Percentiles rank a stretch among this genome's conserved stretches.
Conservation (phyloP, 768 basidiomycete species). For the Termitomyces sp. region DNA sequence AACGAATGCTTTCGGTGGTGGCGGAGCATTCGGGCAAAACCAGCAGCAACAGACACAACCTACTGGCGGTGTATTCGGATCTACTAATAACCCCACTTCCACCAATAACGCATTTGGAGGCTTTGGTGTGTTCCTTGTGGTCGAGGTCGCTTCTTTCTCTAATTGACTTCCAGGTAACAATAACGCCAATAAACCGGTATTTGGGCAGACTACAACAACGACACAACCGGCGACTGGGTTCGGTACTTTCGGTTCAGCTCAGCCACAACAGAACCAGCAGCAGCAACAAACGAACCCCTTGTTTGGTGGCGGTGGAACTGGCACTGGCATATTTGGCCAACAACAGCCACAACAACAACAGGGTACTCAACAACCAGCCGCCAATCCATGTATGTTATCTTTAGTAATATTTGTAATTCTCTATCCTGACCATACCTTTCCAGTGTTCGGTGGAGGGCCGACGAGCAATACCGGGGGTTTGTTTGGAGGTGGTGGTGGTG, state of each 20-base stretch:
- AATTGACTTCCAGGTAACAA: conserved; percentile 1
- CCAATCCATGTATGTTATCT: conserved; percentile 32
- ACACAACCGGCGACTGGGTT: conserved; percentile 41
- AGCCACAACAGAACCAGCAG: conserved; percentile 35
- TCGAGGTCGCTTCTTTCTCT: not conserved
- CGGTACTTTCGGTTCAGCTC: conserved; percentile 35
- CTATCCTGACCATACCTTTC: conserved; percentile 2
- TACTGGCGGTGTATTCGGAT: conserved; percentile 32
- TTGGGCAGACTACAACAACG: conserved; percentile 40
- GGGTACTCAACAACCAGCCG: conserved; percentile 32
- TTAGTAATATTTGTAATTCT: not conserved
- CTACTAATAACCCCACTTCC: conserved; percentile 24
- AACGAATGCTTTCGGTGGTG: conserved; percentile 32
- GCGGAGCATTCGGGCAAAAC: conserved; percentile 34
- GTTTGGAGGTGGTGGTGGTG: conserved; percentile 33
- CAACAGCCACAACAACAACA: conserved; percentile 28
- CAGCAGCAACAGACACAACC: conserved; percentile 32
- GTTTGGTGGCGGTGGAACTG: conserved; percentile 25
- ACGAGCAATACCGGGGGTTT: conserved; percentile 26
- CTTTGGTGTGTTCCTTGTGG: conserved; percentile 28
- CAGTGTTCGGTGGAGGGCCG: conserved; percentile 21
- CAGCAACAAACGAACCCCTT: conserved; percentile 25
- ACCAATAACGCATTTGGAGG: conserved; percentile 37
- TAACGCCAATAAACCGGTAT: conserved; percentile 34
- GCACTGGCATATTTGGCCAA: conserved; percentile 35